Conservation (phyloP, 495 filamentous ascomycete genomes). For the Ramalina intermedia region DNA sequence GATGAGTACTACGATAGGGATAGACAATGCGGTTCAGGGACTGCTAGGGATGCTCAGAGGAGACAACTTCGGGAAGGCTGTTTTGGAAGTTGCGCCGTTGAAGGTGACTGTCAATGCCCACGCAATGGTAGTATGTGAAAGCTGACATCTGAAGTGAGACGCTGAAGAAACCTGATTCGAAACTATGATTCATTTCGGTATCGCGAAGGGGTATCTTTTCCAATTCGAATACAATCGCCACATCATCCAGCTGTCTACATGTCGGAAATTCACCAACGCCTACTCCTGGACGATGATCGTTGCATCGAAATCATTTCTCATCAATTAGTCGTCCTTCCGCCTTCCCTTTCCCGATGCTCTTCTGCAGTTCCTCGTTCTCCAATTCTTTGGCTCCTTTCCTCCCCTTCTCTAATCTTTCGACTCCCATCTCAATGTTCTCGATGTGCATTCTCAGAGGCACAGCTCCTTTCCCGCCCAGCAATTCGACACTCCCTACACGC, state of each 20-base stretch:
- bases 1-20: slow-evolving; percentile 56
- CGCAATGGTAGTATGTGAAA: not conserved
- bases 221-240: not conserved
- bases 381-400: slow-evolving; percentile 38
- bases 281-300: too few relatives aligned
- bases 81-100: slow-evolving; percentile 46
- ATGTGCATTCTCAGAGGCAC: slow-evolving; percentile 54
- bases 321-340: slow-evolving; percentile 7
- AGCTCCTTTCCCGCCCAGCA: slow-evolving; percentile 30
- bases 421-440: slow-evolving; percentile 49
- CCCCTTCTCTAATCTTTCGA: slow-evolving; percentile 47
- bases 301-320: not conserved
- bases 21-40: slow-evolving; percentile 69
- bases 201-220: not conserved
- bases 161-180: not conserved
- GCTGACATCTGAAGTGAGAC: slow-evolving; percentile 3
- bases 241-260: not conserved
- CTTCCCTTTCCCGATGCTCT: slow-evolving; percentile 26
- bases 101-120: not conserved
- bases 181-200: not conserved
- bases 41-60: slow-evolving; percentile 78
- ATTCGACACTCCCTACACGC: slow-evolving; percentile 43
- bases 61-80: slow-evolving; percentile 86
- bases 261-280: too few relatives aligned
- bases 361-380: slow-evolving; percentile 41